Evolutionary conservation across 1,284 basidiomycete species (phyloP).

Genomic region (Malassezia yamatoensis): DNA sequence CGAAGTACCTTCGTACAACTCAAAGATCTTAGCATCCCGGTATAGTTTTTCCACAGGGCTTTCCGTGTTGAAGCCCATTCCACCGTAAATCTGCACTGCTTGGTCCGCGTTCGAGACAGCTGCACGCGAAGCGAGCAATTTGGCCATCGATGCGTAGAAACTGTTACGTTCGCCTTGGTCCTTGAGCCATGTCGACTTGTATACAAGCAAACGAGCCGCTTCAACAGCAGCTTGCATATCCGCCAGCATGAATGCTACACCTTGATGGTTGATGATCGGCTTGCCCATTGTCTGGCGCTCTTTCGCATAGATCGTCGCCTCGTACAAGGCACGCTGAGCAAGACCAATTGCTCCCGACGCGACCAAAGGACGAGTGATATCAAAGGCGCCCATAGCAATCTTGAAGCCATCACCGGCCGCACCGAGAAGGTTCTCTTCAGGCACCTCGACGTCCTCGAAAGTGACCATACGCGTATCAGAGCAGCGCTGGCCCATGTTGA

Average conservation of each 20-base stretch:
- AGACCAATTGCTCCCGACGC: conserved; percentile 54
- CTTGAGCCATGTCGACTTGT: conserved; percentile 53
- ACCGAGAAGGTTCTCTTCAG: conserved; percentile 53
- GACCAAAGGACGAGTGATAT: conserved; percentile 52
- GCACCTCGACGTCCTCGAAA: conserved; percentile 53
- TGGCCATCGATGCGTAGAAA: conserved; percentile 55
- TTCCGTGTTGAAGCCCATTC: conserved; percentile 54
- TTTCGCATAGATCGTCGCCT: conserved; percentile 54
- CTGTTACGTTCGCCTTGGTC: conserved; percentile 53
- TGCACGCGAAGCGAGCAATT: conserved; percentile 50
- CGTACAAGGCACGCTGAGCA: conserved; percentile 53
- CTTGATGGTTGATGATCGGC: conserved; percentile 55
- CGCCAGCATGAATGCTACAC: conserved; percentile 54
- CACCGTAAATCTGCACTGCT: conserved; percentile 51
- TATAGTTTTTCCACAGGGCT: conserved; percentile 55
- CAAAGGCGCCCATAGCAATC: conserved; percentile 54
- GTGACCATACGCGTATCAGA: conserved; percentile 55
- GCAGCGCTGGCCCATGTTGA: conserved; percentile 57
- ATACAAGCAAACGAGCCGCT: conserved; percentile 52
- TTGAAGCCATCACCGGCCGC: conserved; percentile 54
- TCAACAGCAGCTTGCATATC: conserved; percentile 55
- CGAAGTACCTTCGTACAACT: conserved; percentile 44
- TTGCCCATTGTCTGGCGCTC: conserved; percentile 55
- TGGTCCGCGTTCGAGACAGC: conserved; percentile 44
- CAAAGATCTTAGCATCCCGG: conserved; percentile 41